A percentile compares a stretch with the other conserved stretches of the same genome.
Conservation (phyloP, 2,329 filamentous ascomycete species). For the Aspergillus intermedius region DNA sequence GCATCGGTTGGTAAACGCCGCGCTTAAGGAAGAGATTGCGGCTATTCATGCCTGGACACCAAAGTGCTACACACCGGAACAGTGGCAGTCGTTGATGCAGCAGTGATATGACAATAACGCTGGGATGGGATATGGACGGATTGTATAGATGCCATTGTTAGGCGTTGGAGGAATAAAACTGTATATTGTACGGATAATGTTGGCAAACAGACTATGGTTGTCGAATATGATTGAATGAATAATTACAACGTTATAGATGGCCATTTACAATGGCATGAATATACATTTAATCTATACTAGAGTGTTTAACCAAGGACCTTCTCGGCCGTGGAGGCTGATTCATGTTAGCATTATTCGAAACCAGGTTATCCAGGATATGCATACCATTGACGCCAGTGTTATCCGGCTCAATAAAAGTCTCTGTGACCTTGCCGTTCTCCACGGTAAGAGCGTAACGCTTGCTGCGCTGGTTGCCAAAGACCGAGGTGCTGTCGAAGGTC, state of each 20-base stretch:
- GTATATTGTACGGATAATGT: not conserved
- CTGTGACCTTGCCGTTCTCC: constrained; percentile 77
- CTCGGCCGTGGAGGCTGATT: constrained; percentile 43
- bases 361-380: constrained; percentile 4
- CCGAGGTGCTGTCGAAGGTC: constrained; percentile 67
- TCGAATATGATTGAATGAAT: not conserved
- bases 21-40: constrained; percentile 79
- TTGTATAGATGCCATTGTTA: not conserved
- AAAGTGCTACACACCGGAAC: constrained; percentile 84
- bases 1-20: constrained; percentile 77
- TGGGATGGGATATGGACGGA: not conserved
- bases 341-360: constrained; percentile 6
- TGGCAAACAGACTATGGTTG: not conserved
- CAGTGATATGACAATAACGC: constrained; percentile 18
- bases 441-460: constrained; percentile 84
- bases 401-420: constrained; percentile 77
- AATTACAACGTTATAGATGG: not conserved
- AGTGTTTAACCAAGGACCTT: constrained; percentile 40
- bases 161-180: constrained; percentile 1
- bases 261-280: not conserved
- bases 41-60: constrained; percentile 92
- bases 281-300: constrained; percentile 1
- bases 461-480: constrained; percentile 76
- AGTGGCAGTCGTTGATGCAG: constrained; percentile 66
- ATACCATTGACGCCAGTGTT: constrained; percentile 74